These are phyloP conservation scores for Aspergillus piperis DNA, from an alignment of 2,329 filamentous ascomycete species.

Conservation along the genomic window DNA sequence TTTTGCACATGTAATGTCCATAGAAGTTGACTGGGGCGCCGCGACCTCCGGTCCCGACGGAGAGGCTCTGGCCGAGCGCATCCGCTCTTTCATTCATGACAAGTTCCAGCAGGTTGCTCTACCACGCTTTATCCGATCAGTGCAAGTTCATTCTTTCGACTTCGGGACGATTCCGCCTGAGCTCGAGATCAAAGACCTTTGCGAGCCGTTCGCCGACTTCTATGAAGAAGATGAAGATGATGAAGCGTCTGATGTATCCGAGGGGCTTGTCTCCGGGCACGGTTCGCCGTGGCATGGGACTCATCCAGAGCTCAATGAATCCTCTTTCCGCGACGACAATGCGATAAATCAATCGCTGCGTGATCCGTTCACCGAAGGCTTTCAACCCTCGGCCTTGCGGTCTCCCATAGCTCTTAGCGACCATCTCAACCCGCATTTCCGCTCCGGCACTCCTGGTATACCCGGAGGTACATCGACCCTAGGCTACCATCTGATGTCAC, in stretches of 20 bases:
- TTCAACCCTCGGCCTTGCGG: conserved; percentile 36
- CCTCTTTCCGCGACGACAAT: conserved; percentile 35
- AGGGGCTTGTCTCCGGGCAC: conserved; percentile 33
- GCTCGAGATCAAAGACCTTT: conserved; percentile 93
- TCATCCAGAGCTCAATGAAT: conserved; percentile 28
- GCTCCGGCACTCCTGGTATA: conserved; percentile 50
- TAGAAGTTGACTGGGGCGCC: conserved; percentile 95
- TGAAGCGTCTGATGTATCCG: conserved; percentile 38
- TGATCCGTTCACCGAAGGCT: conserved; percentile 32
- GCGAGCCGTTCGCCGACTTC: conserved; percentile 92
- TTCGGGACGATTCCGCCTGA: conserved; percentile 82
- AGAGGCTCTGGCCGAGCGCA: conserved; percentile 76
- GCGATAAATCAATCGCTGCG: conserved; percentile 30
- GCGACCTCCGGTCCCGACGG: conserved; percentile 89
- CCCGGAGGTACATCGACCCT: conserved; percentile 53
- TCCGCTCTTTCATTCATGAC: conserved; percentile 90
- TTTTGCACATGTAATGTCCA: conserved; percentile 69
- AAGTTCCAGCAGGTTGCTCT: conserved; percentile 91
- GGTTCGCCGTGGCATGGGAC: conserved; percentile 23
- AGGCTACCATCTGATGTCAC: conserved; percentile 50
- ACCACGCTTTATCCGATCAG: conserved; percentile 94
- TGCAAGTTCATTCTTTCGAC: conserved; percentile 90
- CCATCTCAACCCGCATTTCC: conserved; percentile 43
- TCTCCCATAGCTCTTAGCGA: conserved; percentile 41
- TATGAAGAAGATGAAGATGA: conserved; percentile 75